Conservation (phyloP, 345 rosid species). For the Linum tenue region DNA sequence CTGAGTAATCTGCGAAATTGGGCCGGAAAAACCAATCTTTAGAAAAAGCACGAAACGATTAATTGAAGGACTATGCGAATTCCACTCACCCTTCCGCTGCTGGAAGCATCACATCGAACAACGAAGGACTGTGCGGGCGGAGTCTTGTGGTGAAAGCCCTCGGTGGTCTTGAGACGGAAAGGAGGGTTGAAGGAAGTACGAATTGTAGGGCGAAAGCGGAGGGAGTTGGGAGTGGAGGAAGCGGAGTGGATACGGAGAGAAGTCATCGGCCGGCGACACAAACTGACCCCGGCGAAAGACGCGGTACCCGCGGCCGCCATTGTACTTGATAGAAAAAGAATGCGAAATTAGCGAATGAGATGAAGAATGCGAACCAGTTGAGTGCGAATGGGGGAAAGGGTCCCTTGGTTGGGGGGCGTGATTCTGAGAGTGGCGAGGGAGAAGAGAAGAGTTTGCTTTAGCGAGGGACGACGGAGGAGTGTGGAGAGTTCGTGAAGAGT, state of each 20-base stretch:
- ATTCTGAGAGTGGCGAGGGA: too few species aligned
- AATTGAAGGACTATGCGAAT: background rate
- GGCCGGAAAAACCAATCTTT: background rate
- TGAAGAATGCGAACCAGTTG: too few species aligned
- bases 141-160: background rate
- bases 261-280: background rate
- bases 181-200: background rate
- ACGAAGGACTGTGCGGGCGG: background rate
- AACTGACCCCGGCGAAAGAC: background rate
- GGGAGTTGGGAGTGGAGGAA: background rate
- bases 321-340: background rate
- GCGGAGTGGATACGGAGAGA: background rate
- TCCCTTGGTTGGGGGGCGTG: too few species aligned
- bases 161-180: background rate
- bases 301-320: background rate
- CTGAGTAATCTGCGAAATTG: constrained; percentile 54
- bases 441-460: too few species aligned
- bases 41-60: background rate
- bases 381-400: too few species aligned
- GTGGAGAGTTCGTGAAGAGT: too few species aligned
- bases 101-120: constrained; percentile 3
- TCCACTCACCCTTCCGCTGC: background rate
- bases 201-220: background rate
- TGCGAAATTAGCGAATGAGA: too few species aligned
- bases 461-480: too few species aligned